phyloP scores from a whole-genome alignment of 2,329 filamentous ascomycete species.

The Penicillium sp. region DNA sequence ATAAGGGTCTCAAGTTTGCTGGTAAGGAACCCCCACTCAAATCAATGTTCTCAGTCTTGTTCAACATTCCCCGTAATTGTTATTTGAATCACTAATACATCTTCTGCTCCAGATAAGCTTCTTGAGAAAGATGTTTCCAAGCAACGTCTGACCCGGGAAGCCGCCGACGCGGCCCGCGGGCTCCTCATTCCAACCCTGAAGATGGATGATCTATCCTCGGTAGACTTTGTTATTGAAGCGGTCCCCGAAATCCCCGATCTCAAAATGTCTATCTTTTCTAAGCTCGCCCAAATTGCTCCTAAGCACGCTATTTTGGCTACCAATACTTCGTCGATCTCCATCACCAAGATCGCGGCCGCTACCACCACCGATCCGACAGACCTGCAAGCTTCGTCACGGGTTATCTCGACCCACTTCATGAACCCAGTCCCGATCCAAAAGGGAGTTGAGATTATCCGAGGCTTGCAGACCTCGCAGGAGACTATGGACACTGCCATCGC shows the following conservation, averaged over 20 bases:
- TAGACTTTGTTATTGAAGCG: slow-evolving; percentile 97
- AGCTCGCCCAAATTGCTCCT: slow-evolving; percentile 78
- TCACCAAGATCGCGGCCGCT: slow-evolving; percentile 90
- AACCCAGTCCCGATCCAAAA: slow-evolving; percentile 97
- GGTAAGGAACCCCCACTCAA: slow-evolving; percentile 50
- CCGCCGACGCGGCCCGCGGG: slow-evolving; percentile 71
- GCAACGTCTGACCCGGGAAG: slow-evolving; percentile 76
- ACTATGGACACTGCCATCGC: slow-evolving; percentile 80
- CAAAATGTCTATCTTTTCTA: slow-evolving; percentile 83
- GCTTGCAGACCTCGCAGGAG: slow-evolving; percentile 80
- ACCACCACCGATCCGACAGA: slow-evolving; percentile 77
- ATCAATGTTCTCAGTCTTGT: neutral
- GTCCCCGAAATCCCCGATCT: slow-evolving; percentile 88
- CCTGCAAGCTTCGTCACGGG: slow-evolving; percentile 77
- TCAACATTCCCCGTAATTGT: neutral
- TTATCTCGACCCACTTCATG: slow-evolving; percentile 98
- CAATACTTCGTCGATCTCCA: slow-evolving; percentile 98
- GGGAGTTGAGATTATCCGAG: slow-evolving; percentile 95
- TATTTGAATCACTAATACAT: neutral
- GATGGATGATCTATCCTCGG: slow-evolving; percentile 74
- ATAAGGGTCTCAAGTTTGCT: slow-evolving; percentile 88
- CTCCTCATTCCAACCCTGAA: slow-evolving; percentile 70
- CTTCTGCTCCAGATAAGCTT: slow-evolving; percentile 70
- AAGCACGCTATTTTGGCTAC: slow-evolving; percentile 88
- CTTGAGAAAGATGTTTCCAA: slow-evolving; percentile 91